These are phyloP conservation scores for Monoraphidium neglectum DNA, from an alignment of 139 green algal species.

Conservation along the genomic window DNA sequence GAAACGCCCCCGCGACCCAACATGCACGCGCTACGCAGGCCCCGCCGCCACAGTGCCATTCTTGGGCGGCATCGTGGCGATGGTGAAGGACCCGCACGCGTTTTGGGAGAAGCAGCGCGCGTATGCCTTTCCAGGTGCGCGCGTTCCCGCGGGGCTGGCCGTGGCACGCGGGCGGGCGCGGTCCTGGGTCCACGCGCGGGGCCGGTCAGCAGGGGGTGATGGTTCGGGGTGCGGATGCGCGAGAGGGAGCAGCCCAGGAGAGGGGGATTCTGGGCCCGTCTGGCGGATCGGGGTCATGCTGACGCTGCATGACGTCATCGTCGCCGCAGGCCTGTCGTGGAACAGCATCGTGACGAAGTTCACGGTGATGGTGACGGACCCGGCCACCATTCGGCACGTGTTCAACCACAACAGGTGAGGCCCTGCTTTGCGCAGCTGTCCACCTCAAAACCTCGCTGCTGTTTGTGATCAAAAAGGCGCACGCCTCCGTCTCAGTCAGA, in stretches of 20 bases:
- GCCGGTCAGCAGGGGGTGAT: too few relatives aligned
- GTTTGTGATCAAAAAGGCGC: too few relatives aligned
- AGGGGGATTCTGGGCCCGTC: too few relatives aligned
- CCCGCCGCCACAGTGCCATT: constrained; percentile 63
- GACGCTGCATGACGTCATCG: neutral
- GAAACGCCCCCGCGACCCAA: neutral
- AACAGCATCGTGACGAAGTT: constrained; percentile 78
- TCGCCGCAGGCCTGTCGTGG: constrained; percentile 74
- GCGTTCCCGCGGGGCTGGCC: too few relatives aligned
- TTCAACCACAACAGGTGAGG: constrained; percentile 61
- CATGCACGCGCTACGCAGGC: constrained; percentile 24
- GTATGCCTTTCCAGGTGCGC: constrained; percentile 51
- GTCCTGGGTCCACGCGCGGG: too few relatives aligned
- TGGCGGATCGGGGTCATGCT: too few relatives aligned
- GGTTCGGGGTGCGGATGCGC: too few relatives aligned
- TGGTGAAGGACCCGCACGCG: constrained; percentile 74
- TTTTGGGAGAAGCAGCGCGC: constrained; percentile 67
- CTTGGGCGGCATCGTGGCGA: constrained; percentile 76
- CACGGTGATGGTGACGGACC: constrained; percentile 82
- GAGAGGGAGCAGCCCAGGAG: too few relatives aligned
- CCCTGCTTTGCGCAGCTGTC: too few relatives aligned
- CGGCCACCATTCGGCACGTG: constrained; percentile 63
- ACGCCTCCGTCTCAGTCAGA: too few relatives aligned
- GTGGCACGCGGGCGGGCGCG: too few relatives aligned
- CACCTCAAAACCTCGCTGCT: too few relatives aligned